Percentiles rank a stretch among this genome's conserved stretches.
Evolutionary conservation across 1,139 yeast species (phyloP).

Genomic region (Protomyces arabidopsidicola): DNA sequence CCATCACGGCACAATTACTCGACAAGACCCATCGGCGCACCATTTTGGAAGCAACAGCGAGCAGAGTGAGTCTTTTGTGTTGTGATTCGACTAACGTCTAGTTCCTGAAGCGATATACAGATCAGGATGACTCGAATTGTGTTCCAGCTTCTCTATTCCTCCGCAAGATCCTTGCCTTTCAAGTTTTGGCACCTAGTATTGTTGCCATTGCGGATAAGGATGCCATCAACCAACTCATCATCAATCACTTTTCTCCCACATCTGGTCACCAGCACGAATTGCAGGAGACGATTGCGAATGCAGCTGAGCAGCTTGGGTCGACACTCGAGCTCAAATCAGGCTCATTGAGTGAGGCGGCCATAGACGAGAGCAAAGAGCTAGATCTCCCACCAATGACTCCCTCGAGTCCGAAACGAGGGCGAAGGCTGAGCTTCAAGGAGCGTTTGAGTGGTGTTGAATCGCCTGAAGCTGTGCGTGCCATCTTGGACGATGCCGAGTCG

Average conservation of each 20-base stretch:
- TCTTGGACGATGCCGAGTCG: background rate
- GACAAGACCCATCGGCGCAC: background rate
- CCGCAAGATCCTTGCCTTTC: background rate
- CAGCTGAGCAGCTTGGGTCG: background rate
- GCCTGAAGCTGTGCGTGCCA: background rate
- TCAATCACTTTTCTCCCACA: background rate
- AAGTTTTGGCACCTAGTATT: background rate
- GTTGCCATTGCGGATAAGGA: slow-evolving; percentile 1
- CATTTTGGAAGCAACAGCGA: background rate
- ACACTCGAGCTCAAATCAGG: background rate
- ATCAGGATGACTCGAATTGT: background rate
- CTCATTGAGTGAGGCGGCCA: background rate
- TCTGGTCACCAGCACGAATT: background rate
- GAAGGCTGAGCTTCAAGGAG: slow-evolving; percentile 22
- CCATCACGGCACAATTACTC: slow-evolving; percentile 1
- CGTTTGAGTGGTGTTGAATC: background rate
- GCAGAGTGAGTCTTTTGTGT: background rate
- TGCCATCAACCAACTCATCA: slow-evolving; percentile 1
- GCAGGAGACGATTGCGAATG: background rate
- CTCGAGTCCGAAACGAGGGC: slow-evolving; percentile 2
- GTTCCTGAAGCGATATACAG: background rate
- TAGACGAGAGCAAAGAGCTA: background rate
- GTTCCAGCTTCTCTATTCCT: slow-evolving; percentile 1
- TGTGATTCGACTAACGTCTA: background rate
- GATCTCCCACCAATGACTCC: background rate